Base-by-base conservation (phyloP, 306 rosid species). In the Vigna unguiculata region DNA sequence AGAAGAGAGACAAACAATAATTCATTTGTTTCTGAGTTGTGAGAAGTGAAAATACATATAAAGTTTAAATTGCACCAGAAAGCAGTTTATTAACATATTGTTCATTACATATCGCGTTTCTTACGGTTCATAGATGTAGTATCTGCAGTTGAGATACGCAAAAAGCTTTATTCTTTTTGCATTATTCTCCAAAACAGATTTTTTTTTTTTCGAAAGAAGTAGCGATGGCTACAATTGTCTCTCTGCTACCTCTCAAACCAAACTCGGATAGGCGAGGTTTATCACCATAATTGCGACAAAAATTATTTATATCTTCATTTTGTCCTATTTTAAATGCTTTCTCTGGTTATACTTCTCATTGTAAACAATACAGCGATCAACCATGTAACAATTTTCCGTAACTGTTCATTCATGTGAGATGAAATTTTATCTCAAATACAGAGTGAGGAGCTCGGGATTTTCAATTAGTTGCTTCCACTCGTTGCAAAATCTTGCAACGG, bases 401-500 rank as follows among this genome's bases (percentile, higher is more conserved):
- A 36, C 17, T 16, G 40, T 45, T 28, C 66, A 32, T 72, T 15
- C 60, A 14, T 28, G 51, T 69, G 52, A 74, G 52, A 74, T 65
- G 30, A 73, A 57, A 34, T 69, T 48, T 83, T 83, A 95, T 88
- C 84, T 90, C 86, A 95, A 84, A 68, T 85, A 86, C 87, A 95
- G 80, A 80, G 80, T 60, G 40, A 92, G 85, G 80, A 95, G 89
- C 72, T 90, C 93, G 0, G 97, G 97, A 66, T 88, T 89, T 83
- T 95, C 96, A 47, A 89, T 86, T 69, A 83, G 72, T 45, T 83
- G 85, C 77, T 92, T 95, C 97, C 99, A 92, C 78, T 92, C 96
- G 72, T 84, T 86, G 78, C 99, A 95, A 71, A 95, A 92, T 53
- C 90, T 88, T 24, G 97, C 97, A 69, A 95, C 97, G 6, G 97